These are phyloP conservation scores for Tylopilus felleus DNA, from an alignment of 768 basidiomycete species.

Conservation along the genomic window DNA sequence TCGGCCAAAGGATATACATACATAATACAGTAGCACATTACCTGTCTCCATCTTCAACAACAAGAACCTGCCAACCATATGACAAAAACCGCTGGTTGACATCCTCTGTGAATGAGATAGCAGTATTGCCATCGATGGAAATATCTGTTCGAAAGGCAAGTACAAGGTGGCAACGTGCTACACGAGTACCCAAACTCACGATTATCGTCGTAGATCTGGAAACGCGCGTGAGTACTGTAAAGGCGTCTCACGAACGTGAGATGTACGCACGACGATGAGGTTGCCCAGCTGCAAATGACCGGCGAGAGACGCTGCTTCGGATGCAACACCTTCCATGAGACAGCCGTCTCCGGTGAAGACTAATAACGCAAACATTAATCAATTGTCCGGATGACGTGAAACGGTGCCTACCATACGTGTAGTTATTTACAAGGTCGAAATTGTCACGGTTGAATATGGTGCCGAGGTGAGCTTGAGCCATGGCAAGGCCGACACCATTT, in stretches of 20 bases:
- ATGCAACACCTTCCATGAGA: constrained; percentile 95
- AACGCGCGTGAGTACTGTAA: constrained; percentile 16
- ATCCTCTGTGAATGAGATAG: constrained; percentile 91
- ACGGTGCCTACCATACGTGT: constrained; percentile 70
- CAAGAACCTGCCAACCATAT: constrained; percentile 93
- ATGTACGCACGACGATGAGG: constrained; percentile 73
- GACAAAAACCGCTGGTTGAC: constrained; percentile 83
- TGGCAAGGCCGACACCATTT: constrained; percentile 91
- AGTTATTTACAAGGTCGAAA: constrained; percentile 80
- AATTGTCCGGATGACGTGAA: neutral
- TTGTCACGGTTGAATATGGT: constrained; percentile 88
- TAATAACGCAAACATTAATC: constrained; percentile 26
- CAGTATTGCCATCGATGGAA: constrained; percentile 93
- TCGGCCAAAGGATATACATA: constrained; percentile 7
- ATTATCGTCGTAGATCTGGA: constrained; percentile 91
- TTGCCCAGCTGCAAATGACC: constrained; percentile 94
- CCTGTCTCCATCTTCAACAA: constrained; percentile 77
- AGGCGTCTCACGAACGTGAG: constrained; percentile 10
- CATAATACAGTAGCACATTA: constrained; percentile 30
- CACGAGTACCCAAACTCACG: constrained; percentile 46
- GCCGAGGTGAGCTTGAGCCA: constrained; percentile 86
- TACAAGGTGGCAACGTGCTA: constrained; percentile 1
- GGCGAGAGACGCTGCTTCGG: constrained; percentile 87
- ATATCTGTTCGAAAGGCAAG: constrained; percentile 57
- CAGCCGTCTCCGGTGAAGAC: constrained; percentile 95